Conservation (phyloP, 1,284 basidiomycete species). For the Apiotrichum veenhuisii region DNA sequence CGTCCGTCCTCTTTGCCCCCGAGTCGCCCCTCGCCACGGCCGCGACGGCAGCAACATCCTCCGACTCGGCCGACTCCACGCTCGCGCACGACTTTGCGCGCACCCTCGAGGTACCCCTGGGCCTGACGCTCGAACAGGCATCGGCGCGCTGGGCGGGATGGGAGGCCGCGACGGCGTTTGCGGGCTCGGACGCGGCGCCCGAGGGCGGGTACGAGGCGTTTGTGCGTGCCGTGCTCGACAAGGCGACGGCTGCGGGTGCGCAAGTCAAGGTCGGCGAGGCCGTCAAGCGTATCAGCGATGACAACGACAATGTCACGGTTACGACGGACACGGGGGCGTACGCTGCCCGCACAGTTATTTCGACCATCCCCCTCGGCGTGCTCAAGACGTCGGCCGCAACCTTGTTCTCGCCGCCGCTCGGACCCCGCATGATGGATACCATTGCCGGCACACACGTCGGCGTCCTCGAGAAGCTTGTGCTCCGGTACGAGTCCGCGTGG, state of each 20-base stretch:
- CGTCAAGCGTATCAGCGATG: conserved; percentile 28
- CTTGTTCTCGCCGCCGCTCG: conserved; percentile 46
- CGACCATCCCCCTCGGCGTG: conserved; percentile 51
- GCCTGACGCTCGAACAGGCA: conserved; percentile 50
- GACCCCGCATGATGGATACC: conserved; percentile 28
- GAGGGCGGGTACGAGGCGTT: conserved; percentile 53
- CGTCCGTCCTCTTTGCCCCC: conserved; percentile 44
- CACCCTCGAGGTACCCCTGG: conserved; percentile 52
- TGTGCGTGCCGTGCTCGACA: conserved; percentile 43
- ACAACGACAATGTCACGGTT: conserved; percentile 24
- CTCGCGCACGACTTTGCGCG: conserved; percentile 47
- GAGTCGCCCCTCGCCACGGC: conserved; percentile 33
- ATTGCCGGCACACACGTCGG: conserved; percentile 49
- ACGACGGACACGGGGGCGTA: conserved; percentile 37
- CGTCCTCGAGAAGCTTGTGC: conserved; percentile 52
- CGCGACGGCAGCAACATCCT: too few species aligned
- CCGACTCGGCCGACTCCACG: conserved; percentile 16
- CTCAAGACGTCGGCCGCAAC: conserved; percentile 36
- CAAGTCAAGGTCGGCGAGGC: conserved; percentile 37
- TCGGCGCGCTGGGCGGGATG: conserved; percentile 48
- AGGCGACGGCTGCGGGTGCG: conserved; percentile 43
- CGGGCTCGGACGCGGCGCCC: conserved; percentile 54
- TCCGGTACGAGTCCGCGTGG: conserved; percentile 52
- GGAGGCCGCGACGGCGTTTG: conserved; percentile 48
- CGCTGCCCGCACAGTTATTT: conserved; percentile 41